Evolutionary conservation across 129 eudicot species (phyloP).

Genomic region (Pseudognaphalium luteoalbum): DNA sequence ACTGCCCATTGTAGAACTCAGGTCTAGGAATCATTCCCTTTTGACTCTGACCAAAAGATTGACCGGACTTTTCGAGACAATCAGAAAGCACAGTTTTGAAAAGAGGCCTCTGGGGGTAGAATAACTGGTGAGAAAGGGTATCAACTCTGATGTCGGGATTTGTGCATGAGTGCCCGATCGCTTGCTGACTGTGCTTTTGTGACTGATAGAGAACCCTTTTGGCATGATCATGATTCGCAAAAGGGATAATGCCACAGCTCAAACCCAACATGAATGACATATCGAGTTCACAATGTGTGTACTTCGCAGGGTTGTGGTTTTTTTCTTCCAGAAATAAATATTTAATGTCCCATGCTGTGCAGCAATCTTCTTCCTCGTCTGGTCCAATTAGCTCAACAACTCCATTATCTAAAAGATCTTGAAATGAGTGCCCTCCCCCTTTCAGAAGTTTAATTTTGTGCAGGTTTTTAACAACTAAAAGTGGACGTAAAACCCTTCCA

Average conservation of each 20-base stretch:
- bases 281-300: conserved; percentile 86
- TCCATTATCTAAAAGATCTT: conserved; percentile 67
- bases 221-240: conserved; percentile 85
- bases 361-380: conserved; percentile 91
- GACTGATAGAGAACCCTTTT: conserved; percentile 75
- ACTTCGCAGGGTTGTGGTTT: conserved; percentile 45
- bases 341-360: conserved; percentile 82
- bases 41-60: conserved; percentile 46
- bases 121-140: conserved; percentile 67
- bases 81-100: conserved; percentile 76
- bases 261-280: conserved; percentile 67
- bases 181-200: conserved; percentile 89
- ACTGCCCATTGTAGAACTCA: conserved; percentile 76
- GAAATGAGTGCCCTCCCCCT: conserved; percentile 61
- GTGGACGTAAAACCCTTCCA: conserved; percentile 91
- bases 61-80: conserved; percentile 63
- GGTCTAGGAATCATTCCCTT: conserved; percentile 57
- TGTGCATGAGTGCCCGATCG: conserved; percentile 70
- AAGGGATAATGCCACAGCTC: conserved; percentile 81
- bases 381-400: conserved; percentile 74
- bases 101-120: conserved; percentile 81
- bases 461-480: conserved; percentile 66
- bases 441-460: conserved; percentile 56
- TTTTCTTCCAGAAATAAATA: conserved; percentile 54
- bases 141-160: conserved; percentile 69